Evolutionary conservation across 768 basidiomycete genomes (phyloP).

Genomic region (Tulasnella calospora): DNA sequence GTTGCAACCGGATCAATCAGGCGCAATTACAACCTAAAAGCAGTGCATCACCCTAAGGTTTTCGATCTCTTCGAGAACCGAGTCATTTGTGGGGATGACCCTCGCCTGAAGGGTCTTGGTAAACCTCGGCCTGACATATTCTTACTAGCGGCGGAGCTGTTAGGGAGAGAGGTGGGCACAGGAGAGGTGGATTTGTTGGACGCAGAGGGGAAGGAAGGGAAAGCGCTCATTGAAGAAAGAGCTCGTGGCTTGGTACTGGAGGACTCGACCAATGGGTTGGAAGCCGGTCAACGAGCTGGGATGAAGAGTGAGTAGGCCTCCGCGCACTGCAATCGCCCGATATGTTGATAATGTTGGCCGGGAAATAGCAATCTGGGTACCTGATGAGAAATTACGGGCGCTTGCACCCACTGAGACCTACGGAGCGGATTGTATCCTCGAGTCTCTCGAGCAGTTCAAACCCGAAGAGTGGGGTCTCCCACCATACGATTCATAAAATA

Average conservation of each 20-base stretch:
- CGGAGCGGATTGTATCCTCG: slow-evolving; percentile 55
- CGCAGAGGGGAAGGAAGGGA: slow-evolving; percentile 33
- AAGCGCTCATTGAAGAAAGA: slow-evolving; percentile 47
- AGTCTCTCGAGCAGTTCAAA: slow-evolving; percentile 64
- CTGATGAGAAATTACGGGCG: slow-evolving; percentile 55
- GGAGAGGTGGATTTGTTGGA: slow-evolving; percentile 38
- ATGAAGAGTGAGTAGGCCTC: slow-evolving; percentile 61
- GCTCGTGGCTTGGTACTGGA: slow-evolving; percentile 73
- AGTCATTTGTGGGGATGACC: slow-evolving; percentile 70
- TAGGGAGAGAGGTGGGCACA: slow-evolving; percentile 54
- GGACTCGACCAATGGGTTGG: slow-evolving; percentile 70
- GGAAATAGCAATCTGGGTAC: slow-evolving; percentile 72
- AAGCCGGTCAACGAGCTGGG: slow-evolving; percentile 76
- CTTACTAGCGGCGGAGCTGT: slow-evolving; percentile 59
- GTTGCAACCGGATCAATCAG: slow-evolving; percentile 73
- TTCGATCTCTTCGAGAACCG: slow-evolving; percentile 60
- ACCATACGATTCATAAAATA: slow-evolving; percentile 44
- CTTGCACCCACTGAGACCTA: slow-evolving; percentile 45
- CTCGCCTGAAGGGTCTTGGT: slow-evolving; percentile 40
- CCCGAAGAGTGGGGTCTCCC: slow-evolving; percentile 83
- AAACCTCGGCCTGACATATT: slow-evolving; percentile 85
- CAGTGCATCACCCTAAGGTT: slow-evolving; percentile 51
- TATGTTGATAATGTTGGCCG: not conserved
- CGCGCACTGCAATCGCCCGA: not conserved
- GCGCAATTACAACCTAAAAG: slow-evolving; percentile 64